A percentile compares a stretch with the other conserved stretches of the same genome.
These are phyloP conservation scores for Sequoiadendron giganteum DNA, from an alignment of 75 land plant species.

Conservation along the genomic window DNA sequence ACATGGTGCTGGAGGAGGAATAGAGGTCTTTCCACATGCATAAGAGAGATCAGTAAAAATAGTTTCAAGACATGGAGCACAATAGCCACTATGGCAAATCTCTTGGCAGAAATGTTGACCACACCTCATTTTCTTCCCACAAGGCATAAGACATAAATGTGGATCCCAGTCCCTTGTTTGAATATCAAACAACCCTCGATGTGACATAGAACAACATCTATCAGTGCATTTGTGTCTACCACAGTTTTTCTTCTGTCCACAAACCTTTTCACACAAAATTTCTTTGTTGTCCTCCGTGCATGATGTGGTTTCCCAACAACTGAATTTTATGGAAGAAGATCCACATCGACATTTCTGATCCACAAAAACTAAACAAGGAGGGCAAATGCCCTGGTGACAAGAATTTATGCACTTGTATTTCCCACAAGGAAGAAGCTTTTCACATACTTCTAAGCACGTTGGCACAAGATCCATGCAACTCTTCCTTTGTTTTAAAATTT, in stretches of 20 bases:
- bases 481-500: slow-evolving; percentile 38
- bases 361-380: slow-evolving; percentile 62
- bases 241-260: slow-evolving; percentile 91
- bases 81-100: slow-evolving; percentile 91
- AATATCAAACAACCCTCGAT: slow-evolving; percentile 6
- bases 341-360: slow-evolving; percentile 87
- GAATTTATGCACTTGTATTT: slow-evolving; percentile 51
- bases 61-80: slow-evolving; percentile 92
- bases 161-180: slow-evolving; percentile 52
- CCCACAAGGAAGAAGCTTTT: slow-evolving; percentile 64
- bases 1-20: slow-evolving; percentile 96
- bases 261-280: slow-evolving; percentile 73
- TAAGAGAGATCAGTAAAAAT: slow-evolving; percentile 88
- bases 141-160: slow-evolving; percentile 73
- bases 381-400: slow-evolving; percentile 79
- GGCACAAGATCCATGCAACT: slow-evolving; percentile 89
- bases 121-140: slow-evolving; percentile 92
- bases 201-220: slow-evolving; percentile 72
- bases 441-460: slow-evolving; percentile 67
- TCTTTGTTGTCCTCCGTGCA: slow-evolving; percentile 14
- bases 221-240: slow-evolving; percentile 94
- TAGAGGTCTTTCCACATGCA: slow-evolving; percentile 92
- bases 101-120: slow-evolving; percentile 82
- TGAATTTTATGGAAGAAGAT: slow-evolving; percentile 60
- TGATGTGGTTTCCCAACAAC: slow-evolving; percentile 48